These are phyloP conservation scores for Mucor mucedo DNA, from an alignment of 371 early-diverging fungal species.

Conservation along the genomic window DNA sequence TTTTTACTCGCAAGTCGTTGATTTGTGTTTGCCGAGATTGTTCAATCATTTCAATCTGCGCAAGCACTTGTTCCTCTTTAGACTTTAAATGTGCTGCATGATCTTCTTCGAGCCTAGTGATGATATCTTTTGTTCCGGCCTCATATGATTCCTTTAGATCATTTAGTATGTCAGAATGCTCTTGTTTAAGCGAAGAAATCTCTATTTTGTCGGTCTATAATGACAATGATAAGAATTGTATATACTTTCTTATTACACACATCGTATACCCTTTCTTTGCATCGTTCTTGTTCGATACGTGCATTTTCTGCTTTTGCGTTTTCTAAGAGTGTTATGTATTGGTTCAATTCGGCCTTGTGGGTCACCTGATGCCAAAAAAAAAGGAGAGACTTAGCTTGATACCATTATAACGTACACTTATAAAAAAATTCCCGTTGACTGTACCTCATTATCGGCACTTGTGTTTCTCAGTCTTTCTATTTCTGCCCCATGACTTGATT, in stretches of 20 bases:
- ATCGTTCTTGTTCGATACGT: neutral
- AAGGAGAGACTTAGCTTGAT: neutral
- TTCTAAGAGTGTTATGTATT: neutral
- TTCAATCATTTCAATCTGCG: no score
- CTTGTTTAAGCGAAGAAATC: no score
- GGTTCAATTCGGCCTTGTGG: neutral
- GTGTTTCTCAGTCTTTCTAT: neutral
- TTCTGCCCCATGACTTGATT: neutral
- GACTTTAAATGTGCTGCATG: no score
- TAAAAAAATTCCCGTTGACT: neutral
- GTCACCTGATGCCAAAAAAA: neutral
- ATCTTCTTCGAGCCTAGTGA: no score
- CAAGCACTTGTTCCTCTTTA: neutral
- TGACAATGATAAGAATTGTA: no score
- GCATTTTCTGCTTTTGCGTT: neutral
- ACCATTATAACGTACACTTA: neutral
- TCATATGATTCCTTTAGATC: no score
- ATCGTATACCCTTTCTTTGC: neutral
- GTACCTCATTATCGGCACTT: constrained; percentile 2
- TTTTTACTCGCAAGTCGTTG: neutral
- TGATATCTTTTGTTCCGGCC: no score
- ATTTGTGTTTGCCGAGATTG: no score
- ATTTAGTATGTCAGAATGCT: no score
- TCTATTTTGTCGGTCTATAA: no score
- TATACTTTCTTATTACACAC: no score